Conservation (phyloP, 2,329 filamentous ascomycete species). For the Paraconiothyrium sp. region DNA sequence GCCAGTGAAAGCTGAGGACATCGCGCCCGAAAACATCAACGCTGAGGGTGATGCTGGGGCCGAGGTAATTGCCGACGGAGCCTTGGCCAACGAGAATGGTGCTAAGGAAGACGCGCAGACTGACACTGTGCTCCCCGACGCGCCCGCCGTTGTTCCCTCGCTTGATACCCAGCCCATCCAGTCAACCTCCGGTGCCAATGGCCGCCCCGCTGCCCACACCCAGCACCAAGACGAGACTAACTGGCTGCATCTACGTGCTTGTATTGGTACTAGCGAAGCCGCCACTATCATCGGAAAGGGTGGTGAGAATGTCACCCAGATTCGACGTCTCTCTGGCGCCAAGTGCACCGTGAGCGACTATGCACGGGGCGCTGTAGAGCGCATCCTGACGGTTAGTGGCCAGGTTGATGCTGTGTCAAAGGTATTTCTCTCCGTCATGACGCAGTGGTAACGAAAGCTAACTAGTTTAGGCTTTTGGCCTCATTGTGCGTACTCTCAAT, state of each 20-base stretch:
- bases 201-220: conserved; percentile 57
- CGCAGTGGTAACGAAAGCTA: conserved; percentile 12
- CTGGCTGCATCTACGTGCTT: conserved; percentile 96
- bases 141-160: conserved; percentile 40
- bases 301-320: conserved; percentile 97
- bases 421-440: conserved; percentile 63
- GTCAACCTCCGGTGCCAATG: conserved; percentile 64
- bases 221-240: conserved; percentile 84
- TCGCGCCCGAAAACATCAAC: conserved; percentile 46
- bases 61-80: conserved; percentile 35
- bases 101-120: conserved; percentile 69
- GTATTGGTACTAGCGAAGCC: conserved; percentile 96
- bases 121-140: conserved; percentile 76
- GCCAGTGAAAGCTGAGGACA: conserved; percentile 46
- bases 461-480: conserved; percentile 79
- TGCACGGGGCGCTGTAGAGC: conserved; percentile 94
- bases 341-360: conserved; percentile 99
- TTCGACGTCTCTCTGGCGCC: conserved; percentile 91
- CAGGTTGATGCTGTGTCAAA: conserved; percentile 97
- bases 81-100: conserved; percentile 54
- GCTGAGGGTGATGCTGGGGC: conserved; percentile 34
- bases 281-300: conserved; percentile 98
- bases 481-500: conserved; percentile 98
- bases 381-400: conserved; percentile 96
- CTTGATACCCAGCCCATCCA: conserved; percentile 68